Evolutionary conservation across 352 stramenopile genomes (phyloP).

Genomic region (Halophytophthora batemanensis): DNA sequence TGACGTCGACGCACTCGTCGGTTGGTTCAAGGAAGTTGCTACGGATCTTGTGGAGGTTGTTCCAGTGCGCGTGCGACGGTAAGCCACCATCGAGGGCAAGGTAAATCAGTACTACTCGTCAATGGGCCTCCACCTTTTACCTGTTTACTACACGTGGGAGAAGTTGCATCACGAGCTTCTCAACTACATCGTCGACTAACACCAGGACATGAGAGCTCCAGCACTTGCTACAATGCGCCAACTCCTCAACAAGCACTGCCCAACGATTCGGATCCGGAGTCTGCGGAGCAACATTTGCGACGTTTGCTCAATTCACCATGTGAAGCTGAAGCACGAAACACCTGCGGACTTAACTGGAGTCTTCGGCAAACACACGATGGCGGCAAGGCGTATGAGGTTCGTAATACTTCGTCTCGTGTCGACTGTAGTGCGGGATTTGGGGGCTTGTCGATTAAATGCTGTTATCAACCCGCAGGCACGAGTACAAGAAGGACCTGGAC

Average conservation of each 20-base stretch:
- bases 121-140: conserved; percentile 3
- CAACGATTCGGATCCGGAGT: conserved; percentile 2
- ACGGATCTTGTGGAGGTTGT: conserved; percentile 7
- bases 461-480: conserved; percentile 1
- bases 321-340: neutral
- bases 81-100: conserved; percentile 1
- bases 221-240: conserved; percentile 4
- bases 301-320: conserved; percentile 10
- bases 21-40: conserved; percentile 8
- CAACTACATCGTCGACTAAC: conserved; percentile 1
- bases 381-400: conserved; percentile 9
- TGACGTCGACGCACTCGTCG: no score
- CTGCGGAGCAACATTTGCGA: conserved; percentile 9
- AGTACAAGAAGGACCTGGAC: conserved; percentile 10
- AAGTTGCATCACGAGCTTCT: conserved; percentile 12
- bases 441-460: conserved; percentile 10
- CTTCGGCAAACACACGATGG: conserved; percentile 5
- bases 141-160: conserved; percentile 13
- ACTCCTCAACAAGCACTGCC: conserved; percentile 8
- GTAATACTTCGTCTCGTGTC: neutral
- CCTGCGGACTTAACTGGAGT: conserved; percentile 8
- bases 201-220: neutral
- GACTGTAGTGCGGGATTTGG: conserved; percentile 3
- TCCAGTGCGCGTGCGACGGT: neutral
- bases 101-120: conserved; percentile 9